A percentile compares a stretch with the other conserved stretches of the same genome.
Conservation (phyloP, 2,329 filamentous ascomycete species). For the Penicillium capsulatum region DNA sequence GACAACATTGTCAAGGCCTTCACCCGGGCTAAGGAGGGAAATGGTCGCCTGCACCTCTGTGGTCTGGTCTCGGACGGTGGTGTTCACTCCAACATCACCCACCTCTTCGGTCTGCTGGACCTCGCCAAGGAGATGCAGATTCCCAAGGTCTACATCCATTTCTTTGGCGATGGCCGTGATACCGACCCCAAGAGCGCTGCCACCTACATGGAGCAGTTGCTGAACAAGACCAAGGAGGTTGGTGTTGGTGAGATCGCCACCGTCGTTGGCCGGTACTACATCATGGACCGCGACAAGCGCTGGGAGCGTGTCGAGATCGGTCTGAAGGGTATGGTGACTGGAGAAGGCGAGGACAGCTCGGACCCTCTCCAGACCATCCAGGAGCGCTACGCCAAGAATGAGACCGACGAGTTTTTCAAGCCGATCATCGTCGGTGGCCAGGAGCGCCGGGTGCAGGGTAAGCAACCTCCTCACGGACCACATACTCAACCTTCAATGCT, state of each 20-base stretch:
- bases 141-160: slow-evolving; percentile 94
- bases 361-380: slow-evolving; percentile 85
- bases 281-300: slow-evolving; percentile 99
- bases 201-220: slow-evolving; percentile 80
- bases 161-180: slow-evolving; percentile 96
- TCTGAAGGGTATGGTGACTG: slow-evolving; percentile 77
- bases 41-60: slow-evolving; percentile 85
- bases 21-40: slow-evolving; percentile 75
- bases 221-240: slow-evolving; percentile 76
- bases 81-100: slow-evolving; percentile 93
- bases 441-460: slow-evolving; percentile 79
- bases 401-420: slow-evolving; percentile 97
- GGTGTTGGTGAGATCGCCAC: slow-evolving; percentile 85
- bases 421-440: slow-evolving; percentile 91
- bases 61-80: slow-evolving; percentile 93
- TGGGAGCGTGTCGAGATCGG: slow-evolving; percentile 93
- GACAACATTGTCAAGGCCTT: slow-evolving; percentile 74
- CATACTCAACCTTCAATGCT: slow-evolving; percentile 11
- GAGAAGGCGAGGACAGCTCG: slow-evolving; percentile 78
- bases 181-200: slow-evolving; percentile 93
- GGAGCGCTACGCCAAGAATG: slow-evolving; percentile 78
- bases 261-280: slow-evolving; percentile 92
- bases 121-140: slow-evolving; percentile 85
- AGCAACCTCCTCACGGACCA: slow-evolving; percentile 16
- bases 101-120: slow-evolving; percentile 80